These are phyloP conservation scores for Bromus sterilis DNA, from an alignment of 176 grass and related monocot genomes.

Conservation along the genomic window DNA sequence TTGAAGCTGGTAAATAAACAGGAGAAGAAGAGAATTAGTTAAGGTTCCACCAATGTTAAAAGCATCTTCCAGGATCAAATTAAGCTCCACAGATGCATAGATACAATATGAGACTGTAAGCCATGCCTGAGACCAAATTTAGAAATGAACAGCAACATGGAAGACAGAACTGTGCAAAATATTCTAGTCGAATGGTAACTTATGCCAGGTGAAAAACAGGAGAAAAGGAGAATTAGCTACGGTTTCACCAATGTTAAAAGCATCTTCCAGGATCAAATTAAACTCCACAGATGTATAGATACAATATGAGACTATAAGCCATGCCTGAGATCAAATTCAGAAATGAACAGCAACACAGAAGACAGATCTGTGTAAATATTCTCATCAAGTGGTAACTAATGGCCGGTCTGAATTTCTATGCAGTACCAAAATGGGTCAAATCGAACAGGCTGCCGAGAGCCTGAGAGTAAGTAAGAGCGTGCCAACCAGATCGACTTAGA, in stretches of 20 bases:
- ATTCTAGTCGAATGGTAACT: background rate
- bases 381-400: background rate
- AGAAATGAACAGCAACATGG: background rate
- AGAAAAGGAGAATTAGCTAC: conserved; percentile 6
- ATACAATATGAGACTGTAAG: background rate
- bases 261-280: conserved; percentile 13
- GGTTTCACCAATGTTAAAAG: background rate
- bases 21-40: conserved; percentile 5
- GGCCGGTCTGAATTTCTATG: background rate
- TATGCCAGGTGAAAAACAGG: background rate
- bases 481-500: background rate
- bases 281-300: background rate
- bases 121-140: background rate
- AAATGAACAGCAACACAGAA: background rate
- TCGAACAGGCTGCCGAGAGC: background rate
- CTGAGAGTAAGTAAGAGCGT: background rate
- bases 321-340: background rate
- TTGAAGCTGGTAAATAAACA: conserved; percentile 28
- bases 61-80: conserved; percentile 8
- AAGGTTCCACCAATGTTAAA: background rate
- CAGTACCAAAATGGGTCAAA: background rate
- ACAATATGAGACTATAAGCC: conserved; percentile 8
- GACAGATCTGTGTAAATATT: background rate
- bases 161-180: background rate
- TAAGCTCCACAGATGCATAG: background rate